Base-by-base conservation (phyloP, 179 eudicot genomes). In the Pouteria campechiana region DNA sequence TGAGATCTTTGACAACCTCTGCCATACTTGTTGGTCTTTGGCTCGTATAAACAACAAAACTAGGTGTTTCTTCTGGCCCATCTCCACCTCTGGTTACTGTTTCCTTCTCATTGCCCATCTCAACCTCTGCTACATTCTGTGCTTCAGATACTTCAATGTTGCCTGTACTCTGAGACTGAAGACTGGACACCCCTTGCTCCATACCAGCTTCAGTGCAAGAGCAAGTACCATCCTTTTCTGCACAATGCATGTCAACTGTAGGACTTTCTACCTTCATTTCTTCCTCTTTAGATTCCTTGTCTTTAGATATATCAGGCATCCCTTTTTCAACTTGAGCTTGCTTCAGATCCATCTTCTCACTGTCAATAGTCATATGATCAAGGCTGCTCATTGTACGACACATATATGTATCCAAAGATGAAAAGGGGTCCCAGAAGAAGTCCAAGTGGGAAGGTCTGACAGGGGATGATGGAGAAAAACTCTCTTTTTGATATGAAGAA, bases 381-480 rank as follows among this genome's bases (percentile, higher is more conserved):
- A 78, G 72, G 52, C 75, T 72, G 60, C 62, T 65, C 33, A 81
- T 62, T 2, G 63, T 64, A 5, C 83, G 81, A 65, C 78, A 86
- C 22, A 89, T 93, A 49, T 81, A 89, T 41, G 76, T 69, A 52
- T 81, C 97, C 55, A 85, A 54, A 3, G 97, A 89, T 3, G 97
- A 81, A 54, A 89, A 89, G 3, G 95, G 97, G 41, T 89, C 86
- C 97, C 97, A 89, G 40, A 89, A 85, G 72, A 74, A 89, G 60
- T 89, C 97, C 97, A 95, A 89, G 38, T 74, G 93, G 8, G 93
- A 76, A 34, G 72, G 68, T 41, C 63, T 86, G n/a, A n/a, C n/a
- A 27, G 95, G 93, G 0, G 97, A 76, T 43, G 81, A 72, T 13
- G 95, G 92, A 34, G 88, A 86, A 22, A 65, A 48, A 52, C 39